Evolutionary conservation across 805 yeast species (phyloP), one percentile per base, ranked within the genome.

Genomic region (Pichia ethanolica): DNA sequence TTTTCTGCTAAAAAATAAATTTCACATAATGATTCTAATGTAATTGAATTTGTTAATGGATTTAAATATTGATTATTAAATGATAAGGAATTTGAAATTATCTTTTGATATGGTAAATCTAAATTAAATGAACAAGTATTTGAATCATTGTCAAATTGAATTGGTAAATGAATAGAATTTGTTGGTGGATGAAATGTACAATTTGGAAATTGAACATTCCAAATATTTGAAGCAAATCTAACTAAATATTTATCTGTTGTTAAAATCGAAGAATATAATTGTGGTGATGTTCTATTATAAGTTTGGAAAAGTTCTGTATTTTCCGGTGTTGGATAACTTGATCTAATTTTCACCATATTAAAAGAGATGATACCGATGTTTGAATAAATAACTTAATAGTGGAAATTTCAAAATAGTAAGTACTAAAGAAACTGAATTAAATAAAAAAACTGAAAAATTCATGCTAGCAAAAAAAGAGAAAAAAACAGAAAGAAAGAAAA

Each of bases 241-340:
- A 58, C 14, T 11, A 58, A 27, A 33, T 48, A 45, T 13, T 49
- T 49, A 30, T 58, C 61, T 13, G 46, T 47, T n/a, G 51, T 47
- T 3, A 39, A 35, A 5, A 48, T 39, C 2, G 51, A 48, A 11
- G 53, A 45, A 38, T 50, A 58, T 28, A 52, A 46, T 41, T 57
- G 59, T 20, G 68, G 68, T 1, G 62, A 54, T 7, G 62, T 57
- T 25, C 55, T 51, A 13, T 55, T 55, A 46, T 56, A 62, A 3
- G 52, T 50, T 2, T 59, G 41, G 14, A 59, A 51, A 3, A 57
- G 53, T 28, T 64, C 64, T 13, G 67, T 58, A 49, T 63, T 64
- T 42, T 64, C 68, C 13, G 61, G 49, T 3, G 67, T 59, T 3
- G 68, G 68, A 35, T 41, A 39, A 34, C 36, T 20, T 46, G 26